Base-by-base conservation (phyloP, 805 yeast genomes). In the Saccharomycopsis sp. region DNA sequence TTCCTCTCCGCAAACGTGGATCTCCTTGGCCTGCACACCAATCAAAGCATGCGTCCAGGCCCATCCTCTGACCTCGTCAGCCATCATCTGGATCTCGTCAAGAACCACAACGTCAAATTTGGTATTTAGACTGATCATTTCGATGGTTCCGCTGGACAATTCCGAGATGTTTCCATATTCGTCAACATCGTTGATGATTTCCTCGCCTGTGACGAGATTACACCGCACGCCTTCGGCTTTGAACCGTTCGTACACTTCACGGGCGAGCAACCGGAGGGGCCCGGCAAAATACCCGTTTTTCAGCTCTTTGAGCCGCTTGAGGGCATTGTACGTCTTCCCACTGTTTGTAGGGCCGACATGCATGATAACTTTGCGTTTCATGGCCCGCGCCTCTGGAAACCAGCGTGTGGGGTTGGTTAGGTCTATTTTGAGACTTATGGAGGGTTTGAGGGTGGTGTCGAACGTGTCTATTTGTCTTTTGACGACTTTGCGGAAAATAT, bases 261-360 rank as follows among this genome's bases (percentile, higher is more conserved):
- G 75, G 0, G 98, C 99, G 55, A 94, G 75, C 57, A 94, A 75
- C 60, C 99, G 76, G 52, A 94, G 73, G 0, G 99, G 99, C 0
- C 98, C 98, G 0, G 98, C 98, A 71, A 85, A 94, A 63, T 87
- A 88, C 0, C 99, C 99, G 18, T 83, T 78, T 34, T 82, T 76
- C 15, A 90, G 83, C 20, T 70, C 65, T 64, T 83, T 83, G 53
- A 94, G 75, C 57, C 82, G 77, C 64, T 86, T 77, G 51, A 94
- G 72, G 0, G 98, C 96, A 52, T 81, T 79, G 67, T 89, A 88
- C 0, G 98, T 94, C 66, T 94, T 94, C 12, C 99, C 99, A 63
- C 94, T 85, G 69, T 94, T 94, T 0, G 99, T 94, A 1, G 99
- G 99, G 0, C 99, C 99, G 9, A 94, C 89, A 68, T 94, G 99